Evolutionary conservation across 768 basidiomycete species (phyloP).

Genomic region (Boletales sp.): DNA sequence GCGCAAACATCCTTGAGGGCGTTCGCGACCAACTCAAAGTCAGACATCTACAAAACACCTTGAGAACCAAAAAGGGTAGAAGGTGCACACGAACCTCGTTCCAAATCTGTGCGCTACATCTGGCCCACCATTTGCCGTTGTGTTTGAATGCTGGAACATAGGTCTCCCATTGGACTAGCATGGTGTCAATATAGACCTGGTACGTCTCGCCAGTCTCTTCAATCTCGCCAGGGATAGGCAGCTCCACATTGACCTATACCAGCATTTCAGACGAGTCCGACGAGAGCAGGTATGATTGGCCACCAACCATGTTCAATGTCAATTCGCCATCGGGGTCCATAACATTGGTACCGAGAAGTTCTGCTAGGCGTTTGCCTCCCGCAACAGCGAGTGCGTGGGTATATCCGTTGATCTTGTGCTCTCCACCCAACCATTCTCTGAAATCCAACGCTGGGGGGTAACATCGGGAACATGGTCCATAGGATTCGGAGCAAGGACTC

Average conservation of each 20-base stretch:
- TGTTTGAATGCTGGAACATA: constrained; percentile 17
- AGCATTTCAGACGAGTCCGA: background rate
- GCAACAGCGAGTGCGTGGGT: constrained; percentile 64
- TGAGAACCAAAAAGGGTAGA: background rate
- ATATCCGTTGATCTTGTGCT: constrained; percentile 65
- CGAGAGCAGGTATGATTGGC: too few relatives aligned
- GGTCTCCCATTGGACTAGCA: constrained; percentile 22
- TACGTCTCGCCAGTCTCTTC: constrained; percentile 11
- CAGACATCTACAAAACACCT: constrained; percentile 23
- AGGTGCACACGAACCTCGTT: constrained; percentile 23
- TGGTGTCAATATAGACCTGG: constrained; percentile 14
- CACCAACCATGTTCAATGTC: constrained; percentile 65
- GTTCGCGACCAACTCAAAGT: constrained; percentile 27
- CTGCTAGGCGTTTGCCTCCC: constrained; percentile 60
- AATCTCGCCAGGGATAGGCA: constrained; percentile 33
- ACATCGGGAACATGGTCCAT: constrained; percentile 3
- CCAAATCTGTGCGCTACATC: constrained; percentile 31
- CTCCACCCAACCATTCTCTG: constrained; percentile 72
- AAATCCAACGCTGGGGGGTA: constrained; percentile 61
- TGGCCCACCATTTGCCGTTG: constrained; percentile 31
- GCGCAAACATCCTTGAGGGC: constrained; percentile 24
- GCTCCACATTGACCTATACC: constrained; percentile 38
- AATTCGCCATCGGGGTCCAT: constrained; percentile 60
- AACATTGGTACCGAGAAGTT: constrained; percentile 56
- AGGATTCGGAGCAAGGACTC: background rate